These are phyloP conservation scores for Candida hungchunana DNA, from an alignment of 805 yeast genomes.

Conservation along the genomic window DNA sequence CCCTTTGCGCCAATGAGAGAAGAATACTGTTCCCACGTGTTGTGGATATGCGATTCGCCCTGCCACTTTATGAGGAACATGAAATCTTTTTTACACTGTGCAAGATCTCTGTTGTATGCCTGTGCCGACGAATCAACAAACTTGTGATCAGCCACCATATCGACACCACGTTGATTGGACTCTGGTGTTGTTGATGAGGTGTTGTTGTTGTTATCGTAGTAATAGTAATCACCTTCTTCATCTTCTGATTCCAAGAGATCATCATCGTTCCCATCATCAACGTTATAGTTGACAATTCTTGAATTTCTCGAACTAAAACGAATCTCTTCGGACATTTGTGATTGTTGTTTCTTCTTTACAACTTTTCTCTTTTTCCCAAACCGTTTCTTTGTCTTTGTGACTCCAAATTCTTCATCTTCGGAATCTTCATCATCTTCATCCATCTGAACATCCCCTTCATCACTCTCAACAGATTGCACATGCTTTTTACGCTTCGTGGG, in stretches of 20 bases:
- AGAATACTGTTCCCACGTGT: conserved; percentile 82
- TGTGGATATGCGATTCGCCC: conserved; percentile 84
- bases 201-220: conserved; percentile 23
- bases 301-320: conserved; percentile 72
- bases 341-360: conserved; percentile 16
- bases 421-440: conserved; percentile 31
- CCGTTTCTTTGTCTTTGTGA: conserved; percentile 24
- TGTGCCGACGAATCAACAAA: conserved; percentile 33
- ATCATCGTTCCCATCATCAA: conserved; percentile 55
- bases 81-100: conserved; percentile 55
- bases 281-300: conserved; percentile 68
- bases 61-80: conserved; percentile 80
- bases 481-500: conserved; percentile 29
- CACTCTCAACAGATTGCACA: conserved; percentile 7
- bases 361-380: conserved; percentile 22
- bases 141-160: conserved; percentile 53
- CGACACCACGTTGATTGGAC: conserved; percentile 33
- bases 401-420: conserved; percentile 37
- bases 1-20: conserved; percentile 55
- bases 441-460: conserved; percentile 26
- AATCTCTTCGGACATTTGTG: conserved; percentile 40
- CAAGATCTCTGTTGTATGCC: conserved; percentile 32
- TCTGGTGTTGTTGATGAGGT: conserved; percentile 23
- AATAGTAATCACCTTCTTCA: conserved; percentile 21
- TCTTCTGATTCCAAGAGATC: conserved; percentile 34